A percentile compares a stretch with the other conserved stretches of the same genome.
Conservation (phyloP, 176 grass and related monocot species). For the Triticum dicoccoides region DNA sequence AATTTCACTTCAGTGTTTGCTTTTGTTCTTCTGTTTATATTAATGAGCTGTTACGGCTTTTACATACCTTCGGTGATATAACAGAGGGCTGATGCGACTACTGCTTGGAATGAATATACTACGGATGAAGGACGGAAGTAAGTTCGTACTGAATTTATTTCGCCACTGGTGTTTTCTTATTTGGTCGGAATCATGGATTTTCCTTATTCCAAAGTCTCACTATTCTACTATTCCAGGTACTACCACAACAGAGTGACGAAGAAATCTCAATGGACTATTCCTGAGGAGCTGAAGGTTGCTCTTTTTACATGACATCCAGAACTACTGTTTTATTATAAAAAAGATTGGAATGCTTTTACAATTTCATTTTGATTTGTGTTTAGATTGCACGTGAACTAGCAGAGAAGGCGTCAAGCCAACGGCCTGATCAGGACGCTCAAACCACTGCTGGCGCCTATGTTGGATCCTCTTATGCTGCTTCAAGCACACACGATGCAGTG, state of each 20-base stretch:
- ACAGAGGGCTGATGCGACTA: slow-evolving; percentile 86
- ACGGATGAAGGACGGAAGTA: slow-evolving; percentile 77
- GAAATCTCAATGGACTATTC: slow-evolving; percentile 87
- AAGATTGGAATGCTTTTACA: not conserved
- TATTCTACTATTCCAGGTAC: not conserved
- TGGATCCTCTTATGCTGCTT: slow-evolving; percentile 35
- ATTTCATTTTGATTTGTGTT: slow-evolving; percentile 25
- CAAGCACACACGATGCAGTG: slow-evolving; percentile 29
- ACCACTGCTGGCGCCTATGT: slow-evolving; percentile 6
- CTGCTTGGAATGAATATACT: slow-evolving; percentile 92
- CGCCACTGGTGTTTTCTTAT: not conserved
- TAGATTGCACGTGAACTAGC: slow-evolving; percentile 79
- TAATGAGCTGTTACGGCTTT: not conserved
- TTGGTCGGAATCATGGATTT: slow-evolving; percentile 11
- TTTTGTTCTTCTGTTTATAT: not conserved
- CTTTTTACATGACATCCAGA: not conserved
- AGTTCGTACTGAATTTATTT: slow-evolving; percentile 26
- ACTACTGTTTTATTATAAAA: not conserved
- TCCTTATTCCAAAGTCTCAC: slow-evolving; percentile 12
- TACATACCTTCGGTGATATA: slow-evolving; percentile 15
- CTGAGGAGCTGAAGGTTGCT: slow-evolving; percentile 85
- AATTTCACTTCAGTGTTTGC: not conserved
- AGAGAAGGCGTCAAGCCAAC: slow-evolving; percentile 50
- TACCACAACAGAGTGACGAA: slow-evolving; percentile 34
- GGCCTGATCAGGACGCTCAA: slow-evolving; percentile 24